Base-by-base conservation (phyloP, 1,139 yeast species). In the Arxiozyma heterogenica region DNA sequence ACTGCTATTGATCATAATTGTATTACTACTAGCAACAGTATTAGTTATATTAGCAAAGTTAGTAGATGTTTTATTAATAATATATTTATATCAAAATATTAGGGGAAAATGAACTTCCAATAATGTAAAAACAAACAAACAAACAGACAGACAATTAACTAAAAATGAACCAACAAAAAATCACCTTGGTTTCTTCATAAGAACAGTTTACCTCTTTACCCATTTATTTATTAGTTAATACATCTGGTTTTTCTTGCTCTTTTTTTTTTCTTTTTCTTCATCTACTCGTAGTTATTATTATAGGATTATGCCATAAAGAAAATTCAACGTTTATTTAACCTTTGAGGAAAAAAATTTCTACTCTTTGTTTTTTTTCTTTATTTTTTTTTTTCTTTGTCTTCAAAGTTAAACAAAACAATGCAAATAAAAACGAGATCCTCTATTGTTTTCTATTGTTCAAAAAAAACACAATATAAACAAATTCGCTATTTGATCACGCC, bases 401-500 rank as follows among this genome's bases (percentile, higher is more conserved):
- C 47, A 25, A 23, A 44, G 6, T 23, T 17, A 17, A 17, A n/a
- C 30, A 25, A 17, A 17, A 25, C 20, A 25, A 17, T 4, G n/a
- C 23, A 17, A 44, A 8, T 27, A 27, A 4, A 27, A 27, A 27
- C 8, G 11, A 7, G 30, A 27, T 7, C 8, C 30, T 11, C 30
- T 50, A 54, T 54, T 27, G 55, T 34, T 34, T n/a, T 23, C 11
- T 41, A 34, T 34, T 34, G n/a, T 34, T 34, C 39, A 30, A 21
- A 15, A 22, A 23, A 43, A 43, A 43, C 30, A 41, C 15, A 41
- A 41, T 20, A 41, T 2, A 41, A 41, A n/a, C 3, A 41, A 41
- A 21, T 20, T 15, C 45, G 12, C 11, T 12, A 21, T 43, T 43
- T 43, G 27, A 43, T 43, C 45, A 43, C 45, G 45, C 45, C 45